Percentiles rank a stretch among this genome's conserved stretches.
Evolutionary conservation across 805 yeast species (phyloP).

Genomic region (Suhomyces faveliae): DNA sequence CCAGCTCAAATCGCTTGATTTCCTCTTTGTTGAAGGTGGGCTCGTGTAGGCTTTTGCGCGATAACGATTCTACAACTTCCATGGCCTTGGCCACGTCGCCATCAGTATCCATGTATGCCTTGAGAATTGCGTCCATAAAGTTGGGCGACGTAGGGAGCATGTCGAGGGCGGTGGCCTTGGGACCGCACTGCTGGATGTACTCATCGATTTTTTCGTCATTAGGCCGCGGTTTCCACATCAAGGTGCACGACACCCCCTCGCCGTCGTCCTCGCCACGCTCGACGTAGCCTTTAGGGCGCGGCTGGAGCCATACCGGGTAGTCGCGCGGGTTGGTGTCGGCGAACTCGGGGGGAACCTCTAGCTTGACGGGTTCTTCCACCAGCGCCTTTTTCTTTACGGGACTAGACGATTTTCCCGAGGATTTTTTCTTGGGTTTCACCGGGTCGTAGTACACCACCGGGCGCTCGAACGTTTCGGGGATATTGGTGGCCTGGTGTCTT

Average conservation of each 20-base stretch:
- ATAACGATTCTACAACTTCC: slow-evolving; percentile 42
- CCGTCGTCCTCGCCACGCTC: slow-evolving; percentile 78
- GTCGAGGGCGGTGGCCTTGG: slow-evolving; percentile 54
- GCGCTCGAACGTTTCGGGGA: slow-evolving; percentile 59
- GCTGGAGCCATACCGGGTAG: slow-evolving; percentile 74
- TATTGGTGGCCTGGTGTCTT: slow-evolving; percentile 67
- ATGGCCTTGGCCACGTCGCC: slow-evolving; percentile 56
- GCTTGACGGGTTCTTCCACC: slow-evolving; percentile 15
- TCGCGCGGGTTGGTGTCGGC: slow-evolving; percentile 41
- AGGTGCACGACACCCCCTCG: slow-evolving; percentile 48
- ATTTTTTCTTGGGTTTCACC: slow-evolving; percentile 17
- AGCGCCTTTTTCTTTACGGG: background rate
- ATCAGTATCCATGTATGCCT: slow-evolving; percentile 48
- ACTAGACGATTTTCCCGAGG: slow-evolving; percentile 8
- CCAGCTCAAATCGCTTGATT: slow-evolving; percentile 66
- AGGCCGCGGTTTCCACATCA: slow-evolving; percentile 62
- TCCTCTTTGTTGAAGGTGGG: slow-evolving; percentile 74
- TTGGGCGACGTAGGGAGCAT: slow-evolving; percentile 71
- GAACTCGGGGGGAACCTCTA: slow-evolving; percentile 50
- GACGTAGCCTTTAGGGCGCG: slow-evolving; percentile 73
- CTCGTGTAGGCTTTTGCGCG: slow-evolving; percentile 63
- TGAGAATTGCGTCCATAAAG: slow-evolving; percentile 71
- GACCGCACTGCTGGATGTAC: slow-evolving; percentile 55
- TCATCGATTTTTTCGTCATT: slow-evolving; percentile 41
- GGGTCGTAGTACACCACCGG: slow-evolving; percentile 66